Base-by-base conservation (phyloP, 805 yeast genomes). In the Saturnispora halmiae region DNA sequence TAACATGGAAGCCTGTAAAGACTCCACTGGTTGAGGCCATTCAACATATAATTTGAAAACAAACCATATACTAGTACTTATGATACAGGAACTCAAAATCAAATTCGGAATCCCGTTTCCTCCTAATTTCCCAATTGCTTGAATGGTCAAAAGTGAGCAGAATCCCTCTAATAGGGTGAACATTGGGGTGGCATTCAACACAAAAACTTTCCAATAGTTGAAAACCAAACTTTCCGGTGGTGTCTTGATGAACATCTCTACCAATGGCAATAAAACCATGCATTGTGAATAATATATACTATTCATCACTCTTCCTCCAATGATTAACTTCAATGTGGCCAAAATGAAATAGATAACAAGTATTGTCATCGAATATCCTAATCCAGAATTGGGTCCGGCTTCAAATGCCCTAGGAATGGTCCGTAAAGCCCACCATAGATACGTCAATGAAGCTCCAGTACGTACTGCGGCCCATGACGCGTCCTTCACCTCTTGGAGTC, bases 371-470 rank as follows among this genome's bases (percentile, higher is more conserved):
- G 90, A 77, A 58, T 78, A 92, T 15, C 94, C 77, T 45, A 92
- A 65, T 1, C 98, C 98, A 61, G 97, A 90, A 42, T 76, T 70
- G 1, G 97, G 96, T 8, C 97, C 97, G 29, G 86, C 81, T 54
- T 90, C 95, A 61, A 92, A 92, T 19, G 96, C 82, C 46, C 92
- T 70, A 4, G 97, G 97, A 6, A 92, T 82, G 2, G 96, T 82
- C 24, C 88, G 66, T 22, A 87, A 72, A 10, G 85, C 77, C 38
- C 84, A 72, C 5, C 73, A 58, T 40, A 86, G 65, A 53, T 87
- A 86, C 24, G 82, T 59, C 1, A 75, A 61, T 0, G 83, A 75
- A 44, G 77, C 63, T 13, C 71, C 29, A 19, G 65, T 60, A 38
- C 72, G 29, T 8, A n/a, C 14, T 14, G 38, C 5, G 3, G 31